phyloP scores from a whole-genome alignment of 192 early-diverging fungal species.

The Coemansia asiatica region DNA sequence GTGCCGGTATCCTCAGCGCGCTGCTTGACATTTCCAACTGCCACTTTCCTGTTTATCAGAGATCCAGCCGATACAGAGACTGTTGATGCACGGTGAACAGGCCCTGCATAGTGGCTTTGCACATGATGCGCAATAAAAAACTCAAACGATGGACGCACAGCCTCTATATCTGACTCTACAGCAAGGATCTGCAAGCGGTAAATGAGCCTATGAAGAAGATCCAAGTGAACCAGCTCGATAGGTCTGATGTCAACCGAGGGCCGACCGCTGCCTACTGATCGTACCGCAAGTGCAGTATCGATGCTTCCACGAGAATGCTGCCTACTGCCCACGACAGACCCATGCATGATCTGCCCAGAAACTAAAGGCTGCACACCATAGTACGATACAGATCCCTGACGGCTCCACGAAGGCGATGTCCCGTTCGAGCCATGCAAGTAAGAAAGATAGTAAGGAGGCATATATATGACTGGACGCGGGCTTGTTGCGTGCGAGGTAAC shows the following conservation, averaged over 20 bases:
- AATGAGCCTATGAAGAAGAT: slow-evolving; percentile 32
- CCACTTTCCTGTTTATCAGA: slow-evolving; percentile 6
- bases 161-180: slow-evolving; percentile 26
- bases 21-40: not conserved
- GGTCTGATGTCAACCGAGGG: not conserved
- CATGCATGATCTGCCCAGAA: slow-evolving; percentile 20
- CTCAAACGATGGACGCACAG: slow-evolving; percentile 41
- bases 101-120: slow-evolving; percentile 22
- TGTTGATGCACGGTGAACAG: slow-evolving; percentile 41
- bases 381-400: slow-evolving; percentile 36
- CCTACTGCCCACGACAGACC: not conserved
- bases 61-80: slow-evolving; percentile 17
- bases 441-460: slow-evolving; percentile 31
- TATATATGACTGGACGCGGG: slow-evolving; percentile 27
- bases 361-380: slow-evolving; percentile 11
- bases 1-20: not conserved
- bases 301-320: slow-evolving; percentile 36
- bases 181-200: slow-evolving; percentile 50
- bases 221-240: slow-evolving; percentile 32
- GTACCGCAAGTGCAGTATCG: slow-evolving; percentile 21
- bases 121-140: slow-evolving; percentile 38
- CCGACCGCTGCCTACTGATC: slow-evolving; percentile 3
- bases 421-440: slow-evolving; percentile 16
- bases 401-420: slow-evolving; percentile 22
- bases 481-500: not conserved